Base-by-base conservation (phyloP, 345 rosid genomes). In the Balakata baccata region DNA sequence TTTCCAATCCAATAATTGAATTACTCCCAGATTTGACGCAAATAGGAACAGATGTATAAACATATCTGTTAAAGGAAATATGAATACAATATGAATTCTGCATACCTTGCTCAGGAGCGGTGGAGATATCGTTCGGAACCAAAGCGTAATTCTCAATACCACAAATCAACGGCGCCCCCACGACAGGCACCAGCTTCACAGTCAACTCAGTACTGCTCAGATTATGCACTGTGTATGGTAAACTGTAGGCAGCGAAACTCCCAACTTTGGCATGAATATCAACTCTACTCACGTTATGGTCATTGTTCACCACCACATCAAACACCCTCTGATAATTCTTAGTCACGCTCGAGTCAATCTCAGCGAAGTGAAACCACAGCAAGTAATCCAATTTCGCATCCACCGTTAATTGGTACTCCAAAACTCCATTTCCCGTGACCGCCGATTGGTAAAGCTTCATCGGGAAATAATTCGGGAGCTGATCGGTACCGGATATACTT, bases 351-450 rank as follows among this genome's bases (percentile, higher is more conserved):
- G 84, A 71, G 72, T 93, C 98, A 78, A 96, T 89, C 91, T 96
- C 99, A 13, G 97, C 92, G 45, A 96, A 96, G 73, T 96, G 99
- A 29, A 96, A 85, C 96, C 94, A 93, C n/a, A 96, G 18, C 85
- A 96, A 75, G 82, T 96, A 96, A 79, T 93, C 98, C 75, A 90
- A 79, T 83, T 90, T 93, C 0, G 99, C 98, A 59, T 96, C 97
- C 77, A 96, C 99, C 13, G 72, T 54, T 68, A 96, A 72, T 51
- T 84, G 89, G 66, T 90, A 93, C 71, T 83, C 89, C 79, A 93
- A 61, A 46, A 54, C 77, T 13, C 92, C 89, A 2, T 80, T 64
- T 0, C 79, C 80, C 0, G 90, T 88, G 13, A 83, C 89, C 39
- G 97, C 97, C 73, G 90, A 78, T 75, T 96, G 98, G 77, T 87